Percentiles rank a stretch among this genome's conserved stretches.
phyloP scores from a whole-genome alignment of 2,329 filamentous ascomycete species.

The Aureobasidium sp. region DNA sequence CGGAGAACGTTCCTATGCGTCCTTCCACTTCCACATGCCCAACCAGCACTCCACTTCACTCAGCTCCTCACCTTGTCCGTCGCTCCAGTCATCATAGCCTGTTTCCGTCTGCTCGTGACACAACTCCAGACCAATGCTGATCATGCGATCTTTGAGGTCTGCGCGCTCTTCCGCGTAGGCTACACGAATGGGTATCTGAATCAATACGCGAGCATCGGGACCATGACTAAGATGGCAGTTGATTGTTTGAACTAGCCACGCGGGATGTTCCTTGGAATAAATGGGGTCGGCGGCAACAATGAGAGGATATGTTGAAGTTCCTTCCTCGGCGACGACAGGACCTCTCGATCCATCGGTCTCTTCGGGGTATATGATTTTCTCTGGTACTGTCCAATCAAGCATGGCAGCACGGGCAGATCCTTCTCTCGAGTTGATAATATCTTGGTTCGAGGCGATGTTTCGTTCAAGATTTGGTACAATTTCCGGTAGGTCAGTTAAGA shows the following conservation, averaged over 20 bases:
- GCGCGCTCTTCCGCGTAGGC: slow-evolving; percentile 58
- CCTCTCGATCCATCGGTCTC: neutral
- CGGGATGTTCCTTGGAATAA: slow-evolving; percentile 78
- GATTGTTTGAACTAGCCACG: slow-evolving; percentile 65
- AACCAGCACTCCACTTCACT: slow-evolving; percentile 60
- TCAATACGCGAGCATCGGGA: slow-evolving; percentile 56
- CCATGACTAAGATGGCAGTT: slow-evolving; percentile 55
- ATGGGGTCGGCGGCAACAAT: slow-evolving; percentile 81
- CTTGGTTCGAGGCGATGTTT: slow-evolving; percentile 62
- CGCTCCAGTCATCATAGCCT: slow-evolving; percentile 68
- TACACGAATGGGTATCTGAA: slow-evolving; percentile 76
- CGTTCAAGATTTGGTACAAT: slow-evolving; percentile 74
- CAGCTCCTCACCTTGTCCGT: slow-evolving; percentile 38
- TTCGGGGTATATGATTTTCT: slow-evolving; percentile 21
- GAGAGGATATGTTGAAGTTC: slow-evolving; percentile 39
- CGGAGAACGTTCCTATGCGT: neutral
- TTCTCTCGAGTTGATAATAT: slow-evolving; percentile 46
- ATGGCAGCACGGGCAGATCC: slow-evolving; percentile 56
- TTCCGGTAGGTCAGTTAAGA: slow-evolving; percentile 75
- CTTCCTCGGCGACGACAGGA: neutral
- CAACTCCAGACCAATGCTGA: slow-evolving; percentile 43
- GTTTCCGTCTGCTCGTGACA: slow-evolving; percentile 56
- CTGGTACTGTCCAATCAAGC: slow-evolving; percentile 65
- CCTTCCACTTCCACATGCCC: slow-evolving; percentile 49
- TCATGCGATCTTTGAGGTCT: slow-evolving; percentile 58